Evolutionary conservation across 179 eudicot genomes (phyloP).

Genomic region (Spinacia oleracea): DNA sequence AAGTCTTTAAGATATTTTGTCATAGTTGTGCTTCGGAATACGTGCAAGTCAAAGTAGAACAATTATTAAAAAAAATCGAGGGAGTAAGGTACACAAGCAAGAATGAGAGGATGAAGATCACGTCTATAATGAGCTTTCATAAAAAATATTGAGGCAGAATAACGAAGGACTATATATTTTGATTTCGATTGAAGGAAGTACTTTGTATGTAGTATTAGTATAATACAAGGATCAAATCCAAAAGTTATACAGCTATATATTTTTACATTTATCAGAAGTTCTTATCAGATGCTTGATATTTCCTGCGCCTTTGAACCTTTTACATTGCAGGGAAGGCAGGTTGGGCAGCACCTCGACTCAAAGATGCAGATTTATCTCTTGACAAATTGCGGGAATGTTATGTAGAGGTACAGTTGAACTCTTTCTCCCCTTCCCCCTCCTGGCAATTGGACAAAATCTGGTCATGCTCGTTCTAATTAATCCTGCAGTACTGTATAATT

Average conservation of each 20-base stretch:
- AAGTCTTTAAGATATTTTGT: too few relatives aligned
- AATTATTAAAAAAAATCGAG: too few relatives aligned
- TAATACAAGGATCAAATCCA: background rate
- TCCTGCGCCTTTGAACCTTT: background rate
- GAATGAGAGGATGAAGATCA: background rate
- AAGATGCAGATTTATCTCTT: conserved; percentile 85
- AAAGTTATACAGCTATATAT: background rate
- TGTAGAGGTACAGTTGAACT: conserved; percentile 60
- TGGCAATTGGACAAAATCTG: too few relatives aligned
- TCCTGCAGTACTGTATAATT: background rate
- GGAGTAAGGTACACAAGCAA: background rate
- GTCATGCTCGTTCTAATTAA: background rate
- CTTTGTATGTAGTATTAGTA: too few relatives aligned
- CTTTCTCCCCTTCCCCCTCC: background rate
- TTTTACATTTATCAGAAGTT: background rate
- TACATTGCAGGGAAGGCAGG: conserved; percentile 66
- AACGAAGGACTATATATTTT: background rate
- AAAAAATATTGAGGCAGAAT: background rate
- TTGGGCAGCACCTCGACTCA: conserved; percentile 96
- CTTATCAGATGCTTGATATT: background rate
- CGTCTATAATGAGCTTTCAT: background rate
- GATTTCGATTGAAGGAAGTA: background rate
- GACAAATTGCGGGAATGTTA: conserved; percentile 91
- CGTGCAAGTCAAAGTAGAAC: too few relatives aligned
- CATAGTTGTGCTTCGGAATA: too few relatives aligned